These are phyloP conservation scores for Candida methanosorbosa DNA, from an alignment of 805 yeast species.

Conservation along the genomic window DNA sequence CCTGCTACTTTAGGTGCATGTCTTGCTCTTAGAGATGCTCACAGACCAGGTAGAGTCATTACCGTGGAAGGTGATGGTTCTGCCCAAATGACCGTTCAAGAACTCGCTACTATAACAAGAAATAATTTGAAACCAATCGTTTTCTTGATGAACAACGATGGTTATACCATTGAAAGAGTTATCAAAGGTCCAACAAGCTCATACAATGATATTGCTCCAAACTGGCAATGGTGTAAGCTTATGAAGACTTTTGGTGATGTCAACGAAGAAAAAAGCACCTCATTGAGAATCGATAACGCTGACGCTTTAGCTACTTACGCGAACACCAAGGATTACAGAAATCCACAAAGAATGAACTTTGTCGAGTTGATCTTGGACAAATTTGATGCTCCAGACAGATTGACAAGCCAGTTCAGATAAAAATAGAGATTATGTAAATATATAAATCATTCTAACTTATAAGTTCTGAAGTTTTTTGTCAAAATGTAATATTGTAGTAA, in stretches of 20 bases:
- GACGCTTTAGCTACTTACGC: conserved; percentile 28
- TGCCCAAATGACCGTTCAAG: conserved; percentile 47
- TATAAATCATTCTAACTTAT: too few relatives aligned
- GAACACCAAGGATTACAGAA: conserved; percentile 21
- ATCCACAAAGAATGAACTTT: conserved; percentile 34
- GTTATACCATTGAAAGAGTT: conserved; percentile 43
- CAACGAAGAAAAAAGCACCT: conserved; percentile 20
- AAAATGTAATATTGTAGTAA: too few relatives aligned
- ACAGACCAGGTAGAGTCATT: conserved; percentile 28
- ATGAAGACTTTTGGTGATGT: conserved; percentile 61
- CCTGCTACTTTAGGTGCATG: conserved; percentile 43
- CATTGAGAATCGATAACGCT: conserved; percentile 26
- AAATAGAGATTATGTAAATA: too few relatives aligned
- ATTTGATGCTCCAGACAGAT: conserved; percentile 55
- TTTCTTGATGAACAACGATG: conserved; percentile 39
- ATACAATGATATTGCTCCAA: conserved; percentile 39
- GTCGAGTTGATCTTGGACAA: conserved; percentile 52
- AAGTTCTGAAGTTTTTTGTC: too few relatives aligned
- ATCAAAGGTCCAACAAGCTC: conserved; percentile 41
- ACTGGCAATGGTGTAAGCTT: conserved; percentile 63
- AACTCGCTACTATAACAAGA: conserved; percentile 33
- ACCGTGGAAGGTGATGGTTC: conserved; percentile 48
- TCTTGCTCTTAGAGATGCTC: conserved; percentile 33
- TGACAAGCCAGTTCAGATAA: too few relatives aligned
- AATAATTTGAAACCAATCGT: conserved; percentile 32